phyloP scores from a whole-genome alignment of 441 rosid species.

The Populus hybrid region DNA sequence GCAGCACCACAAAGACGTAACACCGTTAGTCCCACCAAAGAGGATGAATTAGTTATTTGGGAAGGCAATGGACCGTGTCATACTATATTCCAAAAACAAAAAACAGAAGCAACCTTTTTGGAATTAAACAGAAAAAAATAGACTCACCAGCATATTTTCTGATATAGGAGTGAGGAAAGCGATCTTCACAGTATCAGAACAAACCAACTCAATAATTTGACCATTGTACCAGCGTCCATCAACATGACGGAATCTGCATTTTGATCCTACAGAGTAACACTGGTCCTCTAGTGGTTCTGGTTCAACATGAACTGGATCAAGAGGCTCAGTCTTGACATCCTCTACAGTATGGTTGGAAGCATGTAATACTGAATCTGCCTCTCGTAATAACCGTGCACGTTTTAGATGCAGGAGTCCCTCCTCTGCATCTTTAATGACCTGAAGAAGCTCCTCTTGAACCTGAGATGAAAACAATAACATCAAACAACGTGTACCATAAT shows the following conservation, averaged over 20 bases:
- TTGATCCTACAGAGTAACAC: background rate
- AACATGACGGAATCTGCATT: conserved; percentile 56
- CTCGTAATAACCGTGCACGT: conserved; percentile 69
- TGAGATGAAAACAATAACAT: conserved; percentile 17
- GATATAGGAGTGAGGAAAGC: conserved; percentile 82
- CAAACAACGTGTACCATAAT: background rate
- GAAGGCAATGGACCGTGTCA: background rate
- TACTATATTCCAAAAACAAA: background rate
- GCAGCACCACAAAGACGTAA: background rate
- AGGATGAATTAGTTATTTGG: background rate
- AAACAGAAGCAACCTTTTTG: background rate
- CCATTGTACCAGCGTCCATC: conserved; percentile 98
- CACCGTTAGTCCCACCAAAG: background rate
- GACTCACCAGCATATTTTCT: conserved; percentile 75
- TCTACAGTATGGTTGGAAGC: conserved; percentile 21
- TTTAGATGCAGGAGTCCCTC: conserved; percentile 86
- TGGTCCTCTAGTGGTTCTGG: conserved; percentile 50
- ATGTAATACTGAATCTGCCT: conserved; percentile 47
- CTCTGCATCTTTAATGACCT: conserved; percentile 68
- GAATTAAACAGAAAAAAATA: conserved; percentile 3
- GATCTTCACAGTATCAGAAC: conserved; percentile 56
- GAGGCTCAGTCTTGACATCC: background rate
- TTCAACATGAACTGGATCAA: conserved; percentile 26
- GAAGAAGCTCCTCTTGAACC: conserved; percentile 79
- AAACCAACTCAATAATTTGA: conserved; percentile 53